These are phyloP conservation scores for Gynochthodes officinalis DNA, from an alignment of 257 asterid genomes.

Conservation along the genomic window DNA sequence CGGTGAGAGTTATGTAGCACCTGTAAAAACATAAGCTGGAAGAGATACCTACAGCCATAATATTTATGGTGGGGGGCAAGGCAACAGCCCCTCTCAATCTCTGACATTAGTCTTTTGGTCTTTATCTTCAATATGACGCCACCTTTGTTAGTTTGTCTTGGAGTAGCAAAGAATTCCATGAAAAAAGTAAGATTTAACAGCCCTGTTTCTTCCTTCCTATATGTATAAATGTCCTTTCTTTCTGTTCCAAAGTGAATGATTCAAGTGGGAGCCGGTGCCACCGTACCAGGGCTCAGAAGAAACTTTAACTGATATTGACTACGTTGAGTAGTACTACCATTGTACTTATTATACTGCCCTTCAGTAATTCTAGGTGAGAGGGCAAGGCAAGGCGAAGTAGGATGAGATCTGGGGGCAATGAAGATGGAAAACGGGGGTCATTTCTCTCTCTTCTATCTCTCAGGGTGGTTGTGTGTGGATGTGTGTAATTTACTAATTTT, in stretches of 20 bases:
- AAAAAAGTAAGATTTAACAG: neutral
- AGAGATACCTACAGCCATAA: neutral
- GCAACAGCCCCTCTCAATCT: neutral
- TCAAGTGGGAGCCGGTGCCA: neutral
- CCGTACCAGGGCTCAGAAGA: neutral
- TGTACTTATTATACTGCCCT: neutral
- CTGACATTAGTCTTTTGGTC: neutral
- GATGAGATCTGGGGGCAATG: conserved; percentile 21
- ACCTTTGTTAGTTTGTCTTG: neutral
- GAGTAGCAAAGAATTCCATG: neutral
- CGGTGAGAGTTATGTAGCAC: neutral
- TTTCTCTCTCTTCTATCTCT: neutral
- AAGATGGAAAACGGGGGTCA: conserved; percentile 23
- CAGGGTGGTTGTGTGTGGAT: neutral
- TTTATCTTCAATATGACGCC: neutral
- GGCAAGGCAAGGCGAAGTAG: neutral
- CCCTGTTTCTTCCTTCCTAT: neutral
- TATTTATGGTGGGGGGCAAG: conserved; percentile 11
- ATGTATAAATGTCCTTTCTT: neutral
- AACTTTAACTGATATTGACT: neutral
- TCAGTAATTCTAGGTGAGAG: conserved; percentile 1
- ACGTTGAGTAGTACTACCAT: neutral
- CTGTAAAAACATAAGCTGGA: neutral
- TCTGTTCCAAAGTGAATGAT: neutral
- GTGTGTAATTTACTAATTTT: neutral